These are phyloP conservation scores for Calonectria multiphialidica DNA, from an alignment of 2,329 filamentous ascomycete species.

Conservation along the genomic window DNA sequence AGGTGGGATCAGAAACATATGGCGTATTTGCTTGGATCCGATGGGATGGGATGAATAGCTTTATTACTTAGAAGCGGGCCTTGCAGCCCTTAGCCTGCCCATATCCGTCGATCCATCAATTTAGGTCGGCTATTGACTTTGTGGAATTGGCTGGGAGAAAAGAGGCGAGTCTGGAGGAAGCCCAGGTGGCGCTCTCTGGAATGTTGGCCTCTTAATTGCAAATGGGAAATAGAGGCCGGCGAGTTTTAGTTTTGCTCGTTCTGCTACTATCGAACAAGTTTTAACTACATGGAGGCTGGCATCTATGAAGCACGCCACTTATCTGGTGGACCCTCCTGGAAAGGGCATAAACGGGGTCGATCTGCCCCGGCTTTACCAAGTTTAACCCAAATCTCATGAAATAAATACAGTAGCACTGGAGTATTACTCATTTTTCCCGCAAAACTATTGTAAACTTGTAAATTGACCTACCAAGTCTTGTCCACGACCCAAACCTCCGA, in stretches of 20 bases:
- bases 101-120: too few species aligned
- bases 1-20: background rate
- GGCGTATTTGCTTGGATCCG: background rate
- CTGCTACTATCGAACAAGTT: background rate
- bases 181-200: background rate
- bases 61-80: too few species aligned
- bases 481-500: background rate
- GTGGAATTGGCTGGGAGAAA: background rate
- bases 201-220: background rate
- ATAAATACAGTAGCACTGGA: background rate
- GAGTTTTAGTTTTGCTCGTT: background rate
- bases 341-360: background rate
- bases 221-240: background rate
- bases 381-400: background rate
- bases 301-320: background rate
- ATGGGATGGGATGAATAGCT: too few species aligned
- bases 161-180: background rate
- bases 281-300: background rate
- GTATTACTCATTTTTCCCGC: background rate
- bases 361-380: background rate
- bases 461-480: background rate
- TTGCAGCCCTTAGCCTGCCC: too few species aligned
- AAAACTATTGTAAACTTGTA: background rate
- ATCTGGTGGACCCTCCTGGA: background rate
- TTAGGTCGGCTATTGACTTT: too few species aligned